These are phyloP conservation scores for Echinosophora koreensis DNA, from an alignment of 306 rosid species.

Conservation along the genomic window DNA sequence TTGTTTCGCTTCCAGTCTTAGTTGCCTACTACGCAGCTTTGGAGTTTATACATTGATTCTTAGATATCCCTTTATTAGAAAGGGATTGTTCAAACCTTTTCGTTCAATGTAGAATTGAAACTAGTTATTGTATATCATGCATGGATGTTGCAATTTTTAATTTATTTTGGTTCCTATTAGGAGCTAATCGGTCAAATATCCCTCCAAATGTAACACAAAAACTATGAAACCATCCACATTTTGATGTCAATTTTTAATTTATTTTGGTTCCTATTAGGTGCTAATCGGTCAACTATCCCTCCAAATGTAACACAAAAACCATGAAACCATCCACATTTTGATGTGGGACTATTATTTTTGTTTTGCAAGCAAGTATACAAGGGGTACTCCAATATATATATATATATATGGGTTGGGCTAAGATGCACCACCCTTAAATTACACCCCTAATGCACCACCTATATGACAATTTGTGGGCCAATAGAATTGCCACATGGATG, in stretches of 20 bases:
- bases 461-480: too few relatives aligned
- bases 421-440: too few relatives aligned
- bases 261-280: conserved; percentile 8
- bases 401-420: too few relatives aligned
- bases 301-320: conserved; percentile 30
- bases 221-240: conserved; percentile 32
- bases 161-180: conserved; percentile 22
- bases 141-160: conserved; percentile 29
- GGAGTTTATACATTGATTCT: conserved; percentile 58
- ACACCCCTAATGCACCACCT: too few relatives aligned
- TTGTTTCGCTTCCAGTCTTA: conserved; percentile 80
- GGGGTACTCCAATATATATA: too few relatives aligned
- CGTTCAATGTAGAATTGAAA: not conserved
- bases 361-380: too few relatives aligned
- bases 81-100: conserved; percentile 6
- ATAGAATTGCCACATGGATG: too few relatives aligned
- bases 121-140: not conserved
- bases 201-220: conserved; percentile 34
- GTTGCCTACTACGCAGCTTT: conserved; percentile 73
- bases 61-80: not conserved
- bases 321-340: conserved; percentile 33
- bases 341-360: too few relatives aligned
- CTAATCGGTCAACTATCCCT: not conserved
- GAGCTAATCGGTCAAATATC: not conserved
- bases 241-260: conserved; percentile 34